Percentiles rank a stretch among this genome's conserved stretches.
Conservation (phyloP, 345 rosid species). For the Lenwebbia sp. region DNA sequence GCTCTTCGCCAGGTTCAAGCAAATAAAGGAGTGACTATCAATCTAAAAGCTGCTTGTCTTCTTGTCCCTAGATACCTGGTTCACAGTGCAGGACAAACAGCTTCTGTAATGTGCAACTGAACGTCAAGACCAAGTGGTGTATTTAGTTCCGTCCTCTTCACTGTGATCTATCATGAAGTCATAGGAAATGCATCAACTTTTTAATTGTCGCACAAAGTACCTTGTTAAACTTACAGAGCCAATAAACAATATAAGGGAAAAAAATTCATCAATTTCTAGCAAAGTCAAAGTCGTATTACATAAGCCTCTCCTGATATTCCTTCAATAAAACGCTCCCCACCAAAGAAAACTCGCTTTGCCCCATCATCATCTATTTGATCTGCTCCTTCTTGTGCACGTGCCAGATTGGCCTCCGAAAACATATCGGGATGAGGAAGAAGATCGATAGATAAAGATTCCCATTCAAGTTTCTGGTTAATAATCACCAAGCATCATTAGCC, state of each 20-base stretch:
- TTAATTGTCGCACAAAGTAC: background rate
- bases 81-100: constrained; percentile 98
- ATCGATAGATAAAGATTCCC: constrained; percentile 96
- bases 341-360: constrained; percentile 96
- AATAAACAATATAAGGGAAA: background rate
- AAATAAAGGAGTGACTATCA: too few species aligned
- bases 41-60: too few species aligned
- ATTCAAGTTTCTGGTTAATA: constrained; percentile 82
- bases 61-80: constrained; percentile 65
- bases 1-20: too few species aligned
- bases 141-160: constrained; percentile 90
- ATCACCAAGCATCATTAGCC: constrained; percentile 21
- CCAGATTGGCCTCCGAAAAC: constrained; percentile 88
- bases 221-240: background rate
- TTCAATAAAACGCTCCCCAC: constrained; percentile 94
- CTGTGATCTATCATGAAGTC: constrained; percentile 58
- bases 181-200: constrained; percentile 2
- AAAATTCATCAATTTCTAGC: background rate
- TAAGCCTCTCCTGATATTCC: constrained; percentile 95
- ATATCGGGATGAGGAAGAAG: constrained; percentile 99
- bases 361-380: constrained; percentile 93
- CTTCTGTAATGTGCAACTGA: constrained; percentile 88
- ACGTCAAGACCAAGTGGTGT: constrained; percentile 97
- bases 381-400: constrained; percentile 41
- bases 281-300: constrained; percentile 38